Evolutionary conservation across 352 stramenopile genomes (phyloP).

Genomic region (Pythium dissimile): DNA sequence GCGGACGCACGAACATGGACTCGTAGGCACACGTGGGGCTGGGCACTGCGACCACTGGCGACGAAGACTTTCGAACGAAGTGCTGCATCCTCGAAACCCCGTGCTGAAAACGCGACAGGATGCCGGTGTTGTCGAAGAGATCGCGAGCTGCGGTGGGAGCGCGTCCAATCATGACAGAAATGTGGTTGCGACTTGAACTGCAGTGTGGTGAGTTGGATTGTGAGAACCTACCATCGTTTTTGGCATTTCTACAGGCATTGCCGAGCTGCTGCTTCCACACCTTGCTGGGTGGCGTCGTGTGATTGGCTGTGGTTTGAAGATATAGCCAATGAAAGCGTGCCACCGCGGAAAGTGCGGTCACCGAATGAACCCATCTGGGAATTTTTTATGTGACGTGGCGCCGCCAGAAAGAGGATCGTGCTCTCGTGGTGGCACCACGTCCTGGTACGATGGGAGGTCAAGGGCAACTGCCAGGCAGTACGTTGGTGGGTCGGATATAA

Average conservation of each 20-base stretch:
- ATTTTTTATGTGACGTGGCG: too few species aligned
- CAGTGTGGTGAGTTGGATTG: background rate
- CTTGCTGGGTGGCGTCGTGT: conserved; percentile 13
- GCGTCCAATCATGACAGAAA: conserved; percentile 13
- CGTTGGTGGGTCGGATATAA: too few species aligned
- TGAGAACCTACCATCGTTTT: too few species aligned
- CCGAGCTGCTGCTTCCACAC: too few species aligned
- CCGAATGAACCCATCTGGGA: background rate
- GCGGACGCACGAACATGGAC: conserved; percentile 9
- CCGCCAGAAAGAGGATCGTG: too few species aligned
- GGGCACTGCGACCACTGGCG: background rate
- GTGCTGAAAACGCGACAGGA: conserved; percentile 15
- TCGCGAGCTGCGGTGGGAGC: conserved; percentile 2
- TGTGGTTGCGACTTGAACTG: background rate
- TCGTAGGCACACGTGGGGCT: background rate
- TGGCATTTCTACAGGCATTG: too few species aligned
- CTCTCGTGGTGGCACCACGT: too few species aligned
- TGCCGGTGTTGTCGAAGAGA: conserved; percentile 9
- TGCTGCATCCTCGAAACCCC: conserved; percentile 15
- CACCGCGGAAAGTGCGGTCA: conserved; percentile 12
- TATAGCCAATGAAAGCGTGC: conserved; percentile 13
- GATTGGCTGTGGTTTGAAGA: conserved; percentile 16
- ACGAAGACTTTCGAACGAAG: background rate
- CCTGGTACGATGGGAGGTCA: too few species aligned
- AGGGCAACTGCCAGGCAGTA: too few species aligned